A percentile compares a stretch with the other conserved stretches of the same genome.
These are phyloP conservation scores for Saccharomycopsis capsularis DNA, from an alignment of 805 yeast species.

Conservation along the genomic window DNA sequence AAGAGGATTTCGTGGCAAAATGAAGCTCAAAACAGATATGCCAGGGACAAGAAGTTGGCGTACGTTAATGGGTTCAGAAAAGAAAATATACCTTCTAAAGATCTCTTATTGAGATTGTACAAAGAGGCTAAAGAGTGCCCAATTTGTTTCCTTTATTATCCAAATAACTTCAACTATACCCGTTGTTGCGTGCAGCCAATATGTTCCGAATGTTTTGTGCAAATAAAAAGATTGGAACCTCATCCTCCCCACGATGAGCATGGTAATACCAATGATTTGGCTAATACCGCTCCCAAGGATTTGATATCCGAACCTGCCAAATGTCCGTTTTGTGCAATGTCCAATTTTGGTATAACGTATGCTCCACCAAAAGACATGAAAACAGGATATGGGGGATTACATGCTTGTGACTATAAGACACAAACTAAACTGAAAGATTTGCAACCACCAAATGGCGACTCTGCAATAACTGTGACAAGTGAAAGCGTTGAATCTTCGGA, in stretches of 20 bases:
- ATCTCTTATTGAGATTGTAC: conserved; percentile 54
- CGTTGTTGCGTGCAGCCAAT: conserved; percentile 91
- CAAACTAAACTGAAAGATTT: no score
- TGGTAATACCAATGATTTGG: conserved; percentile 27
- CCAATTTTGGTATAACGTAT: conserved; percentile 79
- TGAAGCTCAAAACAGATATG: conserved; percentile 30
- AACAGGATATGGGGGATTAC: conserved; percentile 50
- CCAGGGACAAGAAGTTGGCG: conserved; percentile 26
- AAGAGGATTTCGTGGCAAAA: conserved; percentile 33
- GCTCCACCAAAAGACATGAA: conserved; percentile 48
- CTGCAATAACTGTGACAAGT: neutral
- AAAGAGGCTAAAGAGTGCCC: conserved; percentile 79
- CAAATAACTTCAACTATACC: conserved; percentile 66
- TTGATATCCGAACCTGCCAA: conserved; percentile 80
- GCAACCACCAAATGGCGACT: neutral
- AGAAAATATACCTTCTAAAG: conserved; percentile 34
- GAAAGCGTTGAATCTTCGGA: neutral
- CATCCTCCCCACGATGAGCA: conserved; percentile 80
- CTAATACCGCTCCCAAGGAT: conserved; percentile 41
- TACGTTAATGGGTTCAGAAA: conserved; percentile 28
- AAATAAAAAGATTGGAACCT: conserved; percentile 84
- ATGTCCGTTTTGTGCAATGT: conserved; percentile 91
- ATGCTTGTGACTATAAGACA: conserved; percentile 39
- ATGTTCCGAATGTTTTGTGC: conserved; percentile 95
- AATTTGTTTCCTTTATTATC: conserved; percentile 84